Conservation (phyloP, 371 early-diverging fungal genomes). For the Mortierella sp. region DNA sequence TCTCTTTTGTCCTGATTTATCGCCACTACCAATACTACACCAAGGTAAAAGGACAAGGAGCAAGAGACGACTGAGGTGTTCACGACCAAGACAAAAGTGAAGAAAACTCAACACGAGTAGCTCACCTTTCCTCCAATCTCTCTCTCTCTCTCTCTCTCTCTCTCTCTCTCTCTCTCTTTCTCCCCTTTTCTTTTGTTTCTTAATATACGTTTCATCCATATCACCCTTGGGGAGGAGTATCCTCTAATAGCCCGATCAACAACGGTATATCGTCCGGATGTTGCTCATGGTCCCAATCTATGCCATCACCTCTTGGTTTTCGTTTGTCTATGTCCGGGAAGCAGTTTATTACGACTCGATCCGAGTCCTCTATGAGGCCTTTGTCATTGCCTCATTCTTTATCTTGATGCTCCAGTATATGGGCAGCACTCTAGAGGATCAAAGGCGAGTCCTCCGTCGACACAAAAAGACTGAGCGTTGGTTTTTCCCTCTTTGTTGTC, state of each 20-base stretch:
- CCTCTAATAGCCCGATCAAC: slow-evolving; percentile 55
- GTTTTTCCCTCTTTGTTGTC: slow-evolving; percentile 69
- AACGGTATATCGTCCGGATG: slow-evolving; percentile 73
- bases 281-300: slow-evolving; percentile 79
- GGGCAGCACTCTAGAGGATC: slow-evolving; percentile 58
- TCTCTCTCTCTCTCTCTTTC: neutral
- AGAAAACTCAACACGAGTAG: neutral
- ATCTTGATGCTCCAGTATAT: slow-evolving; percentile 71
- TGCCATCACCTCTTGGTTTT: slow-evolving; percentile 69
- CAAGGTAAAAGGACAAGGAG: slow-evolving; percentile 28
- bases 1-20: slow-evolving; percentile 40
- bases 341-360: slow-evolving; percentile 69
- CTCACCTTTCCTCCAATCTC: neutral
- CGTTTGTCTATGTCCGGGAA: slow-evolving; percentile 70
- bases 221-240: too few relatives aligned
- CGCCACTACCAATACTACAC: slow-evolving; percentile 47
- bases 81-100: neutral
- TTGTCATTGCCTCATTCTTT: slow-evolving; percentile 68
- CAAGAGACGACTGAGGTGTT: neutral
- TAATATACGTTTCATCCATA: neutral
- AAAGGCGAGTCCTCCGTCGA: slow-evolving; percentile 45
- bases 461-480: slow-evolving; percentile 58
- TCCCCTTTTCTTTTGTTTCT: neutral
- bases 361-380: slow-evolving; percentile 75
- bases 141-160: too few relatives aligned